phyloP scores from a whole-genome alignment of 179 eudicot species.

The Beta corolliflora region DNA sequence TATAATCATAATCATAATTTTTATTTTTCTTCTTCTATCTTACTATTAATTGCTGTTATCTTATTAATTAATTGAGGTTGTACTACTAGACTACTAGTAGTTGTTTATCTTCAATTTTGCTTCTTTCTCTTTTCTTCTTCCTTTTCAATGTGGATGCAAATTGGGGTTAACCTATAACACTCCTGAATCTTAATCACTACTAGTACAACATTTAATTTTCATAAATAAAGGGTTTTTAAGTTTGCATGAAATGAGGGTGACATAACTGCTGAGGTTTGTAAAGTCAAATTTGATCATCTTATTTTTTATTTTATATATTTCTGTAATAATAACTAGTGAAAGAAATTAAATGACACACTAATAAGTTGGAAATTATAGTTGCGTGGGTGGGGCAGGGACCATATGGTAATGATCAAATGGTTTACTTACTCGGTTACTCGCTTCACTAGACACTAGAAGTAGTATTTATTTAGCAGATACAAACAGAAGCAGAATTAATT shows the following conservation, averaged over 20 bases:
- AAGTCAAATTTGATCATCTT: conserved; percentile 24
- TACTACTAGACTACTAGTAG: not conserved
- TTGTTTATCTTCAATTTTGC: conserved; percentile 27
- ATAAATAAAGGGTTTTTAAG: conserved; percentile 4
- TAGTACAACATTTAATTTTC: conserved; percentile 22
- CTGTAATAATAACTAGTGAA: too few species aligned
- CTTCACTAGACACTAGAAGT: not conserved
- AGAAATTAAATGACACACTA: too few species aligned
- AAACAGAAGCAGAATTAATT: conserved; percentile 12
- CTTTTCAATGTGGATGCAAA: conserved; percentile 8
- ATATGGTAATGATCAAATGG: conserved; percentile 5
- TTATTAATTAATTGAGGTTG: not conserved
- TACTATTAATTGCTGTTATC: not conserved
- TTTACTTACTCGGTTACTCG: conserved; percentile 7
- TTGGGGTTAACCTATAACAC: too few species aligned
- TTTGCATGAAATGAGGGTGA: conserved; percentile 33
- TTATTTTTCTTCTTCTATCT: not conserved
- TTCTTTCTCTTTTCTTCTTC: conserved; percentile 1
- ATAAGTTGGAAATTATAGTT: not conserved
- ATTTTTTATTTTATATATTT: not conserved
- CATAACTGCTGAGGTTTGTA: not conserved
- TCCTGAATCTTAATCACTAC: not conserved
- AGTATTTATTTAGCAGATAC: conserved; percentile 15
- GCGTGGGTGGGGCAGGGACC: conserved; percentile 14
- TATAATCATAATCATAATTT: not conserved